These are phyloP conservation scores for Eutrema yunnanense DNA, from an alignment of 345 rosid species.

Conservation along the genomic window DNA sequence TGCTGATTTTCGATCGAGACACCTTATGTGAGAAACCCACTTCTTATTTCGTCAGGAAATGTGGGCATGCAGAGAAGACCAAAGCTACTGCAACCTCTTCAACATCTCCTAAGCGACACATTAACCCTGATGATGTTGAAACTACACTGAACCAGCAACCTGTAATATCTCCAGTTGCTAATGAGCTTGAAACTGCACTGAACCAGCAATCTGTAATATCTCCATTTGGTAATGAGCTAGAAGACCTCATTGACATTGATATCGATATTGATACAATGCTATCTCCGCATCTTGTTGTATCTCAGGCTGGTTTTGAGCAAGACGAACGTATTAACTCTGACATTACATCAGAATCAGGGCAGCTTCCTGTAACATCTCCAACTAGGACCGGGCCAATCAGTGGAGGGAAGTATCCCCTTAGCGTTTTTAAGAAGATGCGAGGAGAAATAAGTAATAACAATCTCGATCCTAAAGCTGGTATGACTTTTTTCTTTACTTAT, in stretches of 20 bases:
- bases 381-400: neutral
- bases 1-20: slow-evolving; percentile 45
- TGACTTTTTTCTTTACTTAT: neutral
- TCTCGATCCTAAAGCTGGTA: slow-evolving; percentile 12
- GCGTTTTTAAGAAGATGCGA: slow-evolving; percentile 5
- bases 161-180: slow-evolving; percentile 2
- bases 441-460: neutral
- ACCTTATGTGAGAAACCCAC: slow-evolving; percentile 68
- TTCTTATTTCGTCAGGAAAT: slow-evolving; percentile 52
- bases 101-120: neutral
- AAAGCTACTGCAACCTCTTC: slow-evolving; percentile 19
- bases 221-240: slow-evolving; percentile 11
- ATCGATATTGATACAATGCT: slow-evolving; percentile 10
- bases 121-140: slow-evolving; percentile 8
- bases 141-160: neutral
- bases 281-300: neutral
- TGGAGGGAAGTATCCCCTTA: slow-evolving; percentile 16
- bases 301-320: slow-evolving; percentile 12
- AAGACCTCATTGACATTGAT: slow-evolving; percentile 17
- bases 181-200: slow-evolving; percentile 3
- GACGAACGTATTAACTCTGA: slow-evolving; percentile 16
- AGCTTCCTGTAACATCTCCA: slow-evolving; percentile 12
- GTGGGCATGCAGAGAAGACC: slow-evolving; percentile 33
- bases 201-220: slow-evolving; percentile 4
- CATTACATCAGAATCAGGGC: slow-evolving; percentile 10